Evolutionary conservation across 2,329 filamentous ascomycete species (phyloP).

Genomic region (Trichoderma asperellum): DNA sequence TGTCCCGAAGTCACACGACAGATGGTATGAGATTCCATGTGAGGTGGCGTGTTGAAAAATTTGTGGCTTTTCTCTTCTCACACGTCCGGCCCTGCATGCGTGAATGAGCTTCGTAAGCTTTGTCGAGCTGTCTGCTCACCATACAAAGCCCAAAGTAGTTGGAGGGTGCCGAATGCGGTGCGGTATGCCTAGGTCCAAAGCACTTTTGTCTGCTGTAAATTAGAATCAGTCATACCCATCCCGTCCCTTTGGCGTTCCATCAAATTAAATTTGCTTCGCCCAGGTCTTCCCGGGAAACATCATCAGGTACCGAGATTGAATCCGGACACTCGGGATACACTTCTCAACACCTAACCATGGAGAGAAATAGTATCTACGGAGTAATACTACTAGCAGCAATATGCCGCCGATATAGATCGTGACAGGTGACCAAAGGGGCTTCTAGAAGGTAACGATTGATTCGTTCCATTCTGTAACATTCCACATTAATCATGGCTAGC

Average conservation of each 20-base stretch:
- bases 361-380: not conserved
- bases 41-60: constrained; percentile 17
- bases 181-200: not conserved
- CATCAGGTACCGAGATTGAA: constrained; percentile 9
- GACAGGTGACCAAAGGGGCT: constrained; percentile 24
- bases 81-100: constrained; percentile 4
- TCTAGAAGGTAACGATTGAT: constrained; percentile 18
- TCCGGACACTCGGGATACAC: not conserved
- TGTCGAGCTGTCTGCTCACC: not conserved
- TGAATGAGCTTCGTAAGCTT: not conserved
- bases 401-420: constrained; percentile 17
- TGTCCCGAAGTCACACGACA: constrained; percentile 18
- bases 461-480: not conserved
- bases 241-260: not conserved
- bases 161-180: not conserved
- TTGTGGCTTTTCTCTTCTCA: not conserved
- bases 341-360: constrained; percentile 2
- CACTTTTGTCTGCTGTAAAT: not conserved
- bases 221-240: not conserved
- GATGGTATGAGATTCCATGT: constrained; percentile 24
- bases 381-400: constrained; percentile 1
- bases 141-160: not conserved
- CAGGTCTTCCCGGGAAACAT: not conserved
- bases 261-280: not conserved
- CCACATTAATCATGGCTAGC: not conserved